Base-by-base conservation (phyloP, 352 stramenopile species). In the Phytophthora hibernalis region DNA sequence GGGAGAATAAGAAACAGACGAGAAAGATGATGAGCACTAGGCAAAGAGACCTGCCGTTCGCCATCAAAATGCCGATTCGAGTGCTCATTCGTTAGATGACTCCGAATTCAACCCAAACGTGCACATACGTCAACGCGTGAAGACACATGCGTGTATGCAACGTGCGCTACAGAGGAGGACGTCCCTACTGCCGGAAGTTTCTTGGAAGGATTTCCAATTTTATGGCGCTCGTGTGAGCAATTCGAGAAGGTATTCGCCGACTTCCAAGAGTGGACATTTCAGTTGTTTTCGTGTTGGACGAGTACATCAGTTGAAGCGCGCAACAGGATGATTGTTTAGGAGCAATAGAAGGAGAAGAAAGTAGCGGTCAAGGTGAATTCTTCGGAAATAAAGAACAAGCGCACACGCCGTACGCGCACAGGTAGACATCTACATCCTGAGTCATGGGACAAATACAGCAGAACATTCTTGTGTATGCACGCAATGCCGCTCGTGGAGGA, bases 401-500 rank as follows among this genome's bases (percentile, higher is more conserved):
- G 24, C 24, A 5, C 24, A 5, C 24, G 24, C 5, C 24, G 24
- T 28, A 28, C 24, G 24, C 24, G 24, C 24, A 28, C 24, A 6
- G 24, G 24, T 28, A 5, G 24, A 5, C 2, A 28, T 52, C 24
- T 51, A 59, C 22, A 55, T 42, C 47, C 47, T 15, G 56, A 52
- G 22, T 26, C 33, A 15, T 57, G 45, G 47, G 38, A 18, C 7
- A 24, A 24, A 5, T 51, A 65, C 26, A 55, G 45, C 56, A 65
- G 30, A 13, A 65, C 56, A 3, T 48, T 45, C 9, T 16, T 50
- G 31, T 56, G 56, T 42, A 64, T 45, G 10, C 56, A 57, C 7
- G 47, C 3, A 16, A 56, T 50, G 28, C 33, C 24, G 12, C n/a
- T 24, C n/a, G 35, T 30, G 18, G 15, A n/a, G 8, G 33, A 56